Conservation (phyloP, 805 yeast genomes). For the Isabelozyma gotoi region DNA sequence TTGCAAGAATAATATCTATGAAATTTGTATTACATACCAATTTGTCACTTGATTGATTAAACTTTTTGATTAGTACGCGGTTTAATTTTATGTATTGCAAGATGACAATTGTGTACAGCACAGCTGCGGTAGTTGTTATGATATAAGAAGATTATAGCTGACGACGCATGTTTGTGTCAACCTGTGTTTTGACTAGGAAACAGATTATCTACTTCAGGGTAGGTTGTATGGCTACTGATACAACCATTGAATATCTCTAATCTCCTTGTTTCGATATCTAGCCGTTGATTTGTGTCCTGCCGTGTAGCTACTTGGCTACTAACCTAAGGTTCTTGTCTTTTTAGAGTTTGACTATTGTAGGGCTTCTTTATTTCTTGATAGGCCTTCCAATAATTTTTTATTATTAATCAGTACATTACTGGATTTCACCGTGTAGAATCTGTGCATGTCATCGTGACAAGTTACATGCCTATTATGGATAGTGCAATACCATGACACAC, state of each 20-base stretch:
- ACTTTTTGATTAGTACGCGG: not conserved
- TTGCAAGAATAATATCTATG: no score
- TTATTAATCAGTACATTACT: not conserved
- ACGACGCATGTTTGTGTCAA: not conserved
- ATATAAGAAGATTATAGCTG: not conserved
- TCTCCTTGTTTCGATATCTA: no score
- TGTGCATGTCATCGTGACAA: not conserved
- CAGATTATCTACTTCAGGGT: no score
- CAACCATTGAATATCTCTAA: no score
- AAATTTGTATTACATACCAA: not conserved
- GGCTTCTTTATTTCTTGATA: no score
- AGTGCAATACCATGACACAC: not conserved
- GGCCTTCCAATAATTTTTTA: no score
- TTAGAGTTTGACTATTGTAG: no score
- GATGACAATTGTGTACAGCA: not conserved
- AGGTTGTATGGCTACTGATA: no score
- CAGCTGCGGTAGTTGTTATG: not conserved
- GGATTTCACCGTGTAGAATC: not conserved
- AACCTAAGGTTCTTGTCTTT: no score
- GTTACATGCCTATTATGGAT: not conserved
- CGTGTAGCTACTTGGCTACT: no score
- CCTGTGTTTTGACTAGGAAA: no score
- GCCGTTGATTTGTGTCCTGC: no score
- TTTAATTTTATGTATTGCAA: not conserved
- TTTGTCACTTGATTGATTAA: not conserved